Percentiles rank a stretch among this genome's conserved stretches.
Conservation (phyloP, 441 rosid species). For the Mallotus repandus region DNA sequence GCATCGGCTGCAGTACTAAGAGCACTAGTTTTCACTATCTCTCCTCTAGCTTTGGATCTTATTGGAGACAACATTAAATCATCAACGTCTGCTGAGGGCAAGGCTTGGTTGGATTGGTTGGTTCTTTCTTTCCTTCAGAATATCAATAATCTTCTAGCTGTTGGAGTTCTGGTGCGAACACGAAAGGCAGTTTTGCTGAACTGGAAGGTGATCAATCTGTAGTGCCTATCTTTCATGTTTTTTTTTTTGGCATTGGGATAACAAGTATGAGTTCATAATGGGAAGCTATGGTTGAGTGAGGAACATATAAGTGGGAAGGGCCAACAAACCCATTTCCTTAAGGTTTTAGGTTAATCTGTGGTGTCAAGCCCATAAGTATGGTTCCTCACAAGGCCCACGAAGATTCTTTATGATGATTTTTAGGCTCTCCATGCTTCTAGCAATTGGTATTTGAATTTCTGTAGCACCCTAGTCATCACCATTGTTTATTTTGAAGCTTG, state of each 20-base stretch:
- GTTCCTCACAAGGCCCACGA: not conserved
- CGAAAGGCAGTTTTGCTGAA: conserved; percentile 81
- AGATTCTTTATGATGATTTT: not conserved
- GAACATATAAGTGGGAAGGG: not conserved
- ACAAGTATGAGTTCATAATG: not conserved
- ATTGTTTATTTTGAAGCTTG: conserved; percentile 6
- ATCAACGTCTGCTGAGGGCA: conserved; percentile 38
- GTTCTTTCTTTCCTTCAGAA: conserved; percentile 64
- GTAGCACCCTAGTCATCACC: not conserved
- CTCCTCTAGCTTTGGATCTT: conserved; percentile 52
- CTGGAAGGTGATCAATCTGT: conserved; percentile 67
- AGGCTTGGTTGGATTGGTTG: conserved; percentile 57
- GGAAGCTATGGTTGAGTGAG: not conserved
- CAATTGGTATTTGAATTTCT: conserved; percentile 7
- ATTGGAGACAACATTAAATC: conserved; percentile 42
- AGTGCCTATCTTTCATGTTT: not conserved
- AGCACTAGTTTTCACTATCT: conserved; percentile 46
- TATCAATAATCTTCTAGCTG: conserved; percentile 69
- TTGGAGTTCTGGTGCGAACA: conserved; percentile 65
- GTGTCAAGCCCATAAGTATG: not conserved
- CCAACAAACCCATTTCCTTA: not conserved
- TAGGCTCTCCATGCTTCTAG: not conserved
- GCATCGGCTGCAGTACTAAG: conserved; percentile 61
- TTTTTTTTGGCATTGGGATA: conserved; percentile 7
- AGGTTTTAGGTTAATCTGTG: not conserved